phyloP scores from a whole-genome alignment of 345 rosid species.

The Toxicodendron radicans region DNA sequence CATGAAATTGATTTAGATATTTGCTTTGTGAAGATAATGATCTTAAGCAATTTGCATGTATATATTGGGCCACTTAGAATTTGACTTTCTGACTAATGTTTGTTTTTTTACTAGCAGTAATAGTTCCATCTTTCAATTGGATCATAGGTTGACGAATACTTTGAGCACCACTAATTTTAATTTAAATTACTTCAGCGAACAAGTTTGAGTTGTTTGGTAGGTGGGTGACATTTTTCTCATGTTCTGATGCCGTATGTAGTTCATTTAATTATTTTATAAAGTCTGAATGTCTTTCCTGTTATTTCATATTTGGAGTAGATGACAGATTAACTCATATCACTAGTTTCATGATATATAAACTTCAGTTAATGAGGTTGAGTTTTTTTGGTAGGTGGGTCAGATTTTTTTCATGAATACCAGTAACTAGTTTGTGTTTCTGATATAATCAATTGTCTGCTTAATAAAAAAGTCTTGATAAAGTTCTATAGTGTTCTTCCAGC shows the following conservation, averaged over 20 bases:
- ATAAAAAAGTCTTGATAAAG: not conserved
- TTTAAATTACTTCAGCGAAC: not conserved
- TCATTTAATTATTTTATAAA: not conserved
- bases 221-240: not conserved
- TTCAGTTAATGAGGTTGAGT: not conserved
- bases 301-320: not conserved
- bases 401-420: not conserved
- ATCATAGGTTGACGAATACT: not conserved
- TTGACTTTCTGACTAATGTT: not conserved
- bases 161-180: not conserved
- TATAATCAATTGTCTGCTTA: too few relatives aligned
- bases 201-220: not conserved
- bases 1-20: not conserved
- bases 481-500: not conserved
- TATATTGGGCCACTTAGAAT: not conserved
- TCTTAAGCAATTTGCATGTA: not conserved
- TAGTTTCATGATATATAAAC: not conserved
- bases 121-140: not conserved
- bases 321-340: not conserved
- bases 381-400: not conserved
- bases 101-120: not conserved
- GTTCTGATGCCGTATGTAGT: not conserved
- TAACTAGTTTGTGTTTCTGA: not conserved
- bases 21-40: not conserved
- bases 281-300: too few relatives aligned